Percentiles rank a stretch among this genome's conserved stretches.
phyloP scores from a whole-genome alignment of 345 rosid species.

The Mercurialis annua region DNA sequence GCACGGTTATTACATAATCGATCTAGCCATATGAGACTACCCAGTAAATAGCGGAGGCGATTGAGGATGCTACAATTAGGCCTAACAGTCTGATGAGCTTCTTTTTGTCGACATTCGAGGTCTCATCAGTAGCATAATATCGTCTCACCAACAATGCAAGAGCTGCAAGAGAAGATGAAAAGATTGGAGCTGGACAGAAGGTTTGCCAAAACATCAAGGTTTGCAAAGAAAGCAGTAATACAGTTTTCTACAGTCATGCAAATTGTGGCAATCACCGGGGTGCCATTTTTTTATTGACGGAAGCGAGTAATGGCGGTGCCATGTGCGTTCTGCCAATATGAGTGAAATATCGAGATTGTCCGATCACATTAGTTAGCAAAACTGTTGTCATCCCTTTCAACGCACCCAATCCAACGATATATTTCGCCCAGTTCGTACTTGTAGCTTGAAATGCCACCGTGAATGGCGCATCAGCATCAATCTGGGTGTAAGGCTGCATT shows the following conservation, averaged over 20 bases:
- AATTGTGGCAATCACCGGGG: conserved; percentile 20
- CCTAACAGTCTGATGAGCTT: conserved; percentile 17
- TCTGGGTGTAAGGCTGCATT: conserved; percentile 23
- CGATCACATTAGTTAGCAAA: conserved; percentile 14
- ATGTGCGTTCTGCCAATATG: conserved; percentile 27
- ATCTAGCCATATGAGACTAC: conserved; percentile 16
- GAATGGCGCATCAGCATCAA: conserved; percentile 24
- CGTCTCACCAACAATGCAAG: conserved; percentile 21
- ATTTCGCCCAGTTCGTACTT: conserved; percentile 25
- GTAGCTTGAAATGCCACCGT: conserved; percentile 20
- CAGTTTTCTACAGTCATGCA: conserved; percentile 26
- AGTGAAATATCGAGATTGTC: conserved; percentile 25
- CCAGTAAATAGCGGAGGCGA: conserved; percentile 16
- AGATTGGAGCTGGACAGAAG: conserved; percentile 26
- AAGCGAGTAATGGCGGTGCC: conserved; percentile 24
- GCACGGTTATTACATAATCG: conserved; percentile 22
- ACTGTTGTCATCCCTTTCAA: conserved; percentile 26
- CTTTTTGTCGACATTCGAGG: conserved; percentile 13
- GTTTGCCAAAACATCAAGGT: conserved; percentile 22
- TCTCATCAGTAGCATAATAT: conserved; percentile 14
- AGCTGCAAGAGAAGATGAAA: conserved; percentile 22
- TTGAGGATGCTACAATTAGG: conserved; percentile 20
- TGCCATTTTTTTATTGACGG: conserved; percentile 18
- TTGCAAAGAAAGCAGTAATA: conserved; percentile 19
- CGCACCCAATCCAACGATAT: conserved; percentile 24